Percentiles rank a stretch among this genome's conserved stretches.
phyloP scores from a whole-genome alignment of 2,329 filamentous ascomycete species.

The Teratosphaeria viscida region DNA sequence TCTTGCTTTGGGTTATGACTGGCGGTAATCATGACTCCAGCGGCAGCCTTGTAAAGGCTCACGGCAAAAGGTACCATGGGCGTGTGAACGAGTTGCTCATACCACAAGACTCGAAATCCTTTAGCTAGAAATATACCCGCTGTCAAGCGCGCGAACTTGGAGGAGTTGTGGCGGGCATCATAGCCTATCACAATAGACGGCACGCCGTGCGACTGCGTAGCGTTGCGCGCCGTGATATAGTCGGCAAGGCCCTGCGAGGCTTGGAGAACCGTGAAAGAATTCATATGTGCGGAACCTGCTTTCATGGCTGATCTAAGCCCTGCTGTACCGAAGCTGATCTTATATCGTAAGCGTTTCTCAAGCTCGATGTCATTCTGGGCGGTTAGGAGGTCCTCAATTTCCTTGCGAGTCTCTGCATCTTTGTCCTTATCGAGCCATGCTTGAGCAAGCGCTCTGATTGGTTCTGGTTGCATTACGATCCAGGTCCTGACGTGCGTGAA shows the following conservation, averaged over 20 bases:
- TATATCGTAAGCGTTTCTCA: constrained; percentile 41
- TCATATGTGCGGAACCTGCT: constrained; percentile 47
- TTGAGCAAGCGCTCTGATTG: constrained; percentile 30
- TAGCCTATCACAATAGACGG: constrained; percentile 49
- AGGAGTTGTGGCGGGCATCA: constrained; percentile 53
- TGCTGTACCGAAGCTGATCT: constrained; percentile 53
- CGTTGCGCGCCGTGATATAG: constrained; percentile 39
- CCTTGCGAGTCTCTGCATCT: constrained; percentile 42
- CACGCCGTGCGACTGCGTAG: background rate
- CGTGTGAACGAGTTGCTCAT: constrained; percentile 46
- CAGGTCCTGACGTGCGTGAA: no score
- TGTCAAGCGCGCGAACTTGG: constrained; percentile 49
- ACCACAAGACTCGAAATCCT: constrained; percentile 50
- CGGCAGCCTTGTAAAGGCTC: constrained; percentile 41
- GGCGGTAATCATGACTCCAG: constrained; percentile 56
- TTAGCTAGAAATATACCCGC: constrained; percentile 50
- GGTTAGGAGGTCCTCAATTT: constrained; percentile 44
- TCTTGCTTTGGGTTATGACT: constrained; percentile 55
- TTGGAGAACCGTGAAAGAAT: constrained; percentile 32
- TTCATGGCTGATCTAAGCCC: constrained; percentile 56
- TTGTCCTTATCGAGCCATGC: constrained; percentile 51
- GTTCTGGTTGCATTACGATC: background rate
- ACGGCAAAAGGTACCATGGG: constrained; percentile 54
- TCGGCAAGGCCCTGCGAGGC: constrained; percentile 55
- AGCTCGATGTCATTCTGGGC: constrained; percentile 37